phyloP scores from a whole-genome alignment of 2,329 filamentous ascomycete genomes.

The Alternaria alternata region DNA sequence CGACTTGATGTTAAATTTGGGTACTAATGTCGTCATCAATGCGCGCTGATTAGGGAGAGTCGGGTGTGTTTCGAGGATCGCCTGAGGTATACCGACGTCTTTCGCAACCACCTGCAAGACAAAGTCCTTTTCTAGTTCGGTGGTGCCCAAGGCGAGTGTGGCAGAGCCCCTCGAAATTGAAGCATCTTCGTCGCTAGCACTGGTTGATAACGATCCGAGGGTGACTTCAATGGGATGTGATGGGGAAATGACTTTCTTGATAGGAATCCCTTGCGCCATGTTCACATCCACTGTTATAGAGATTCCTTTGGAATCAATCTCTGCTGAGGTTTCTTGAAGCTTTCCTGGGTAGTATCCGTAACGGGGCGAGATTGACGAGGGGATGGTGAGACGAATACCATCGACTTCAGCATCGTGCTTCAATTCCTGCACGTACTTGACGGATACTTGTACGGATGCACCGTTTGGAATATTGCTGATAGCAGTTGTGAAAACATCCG shows the following conservation, averaged over 20 bases:
- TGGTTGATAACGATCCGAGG: constrained; percentile 8
- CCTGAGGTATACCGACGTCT: constrained; percentile 11
- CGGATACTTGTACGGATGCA: neutral
- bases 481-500: constrained; percentile 14
- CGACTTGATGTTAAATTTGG: constrained; percentile 13
- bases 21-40: constrained; percentile 12
- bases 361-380: constrained; percentile 3
- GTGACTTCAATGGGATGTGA: constrained; percentile 14
- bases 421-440: constrained; percentile 15
- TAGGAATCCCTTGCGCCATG: constrained; percentile 1
- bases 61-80: constrained; percentile 8
- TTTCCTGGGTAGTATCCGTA: constrained; percentile 3
- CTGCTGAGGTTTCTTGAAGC: neutral
- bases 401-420: constrained; percentile 15
- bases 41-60: constrained; percentile 9
- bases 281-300: constrained; percentile 11
- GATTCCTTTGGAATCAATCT: neutral
- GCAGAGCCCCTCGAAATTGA: constrained; percentile 7
- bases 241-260: constrained; percentile 13
- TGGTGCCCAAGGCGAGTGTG: neutral
- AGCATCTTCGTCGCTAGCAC: neutral
- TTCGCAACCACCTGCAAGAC: constrained; percentile 12
- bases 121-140: constrained; percentile 7
- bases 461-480: constrained; percentile 1
- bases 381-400: constrained; percentile 11